Evolutionary conservation across 2,329 filamentous ascomycete genomes (phyloP).

Genomic region (Chlorencoelia australis): DNA sequence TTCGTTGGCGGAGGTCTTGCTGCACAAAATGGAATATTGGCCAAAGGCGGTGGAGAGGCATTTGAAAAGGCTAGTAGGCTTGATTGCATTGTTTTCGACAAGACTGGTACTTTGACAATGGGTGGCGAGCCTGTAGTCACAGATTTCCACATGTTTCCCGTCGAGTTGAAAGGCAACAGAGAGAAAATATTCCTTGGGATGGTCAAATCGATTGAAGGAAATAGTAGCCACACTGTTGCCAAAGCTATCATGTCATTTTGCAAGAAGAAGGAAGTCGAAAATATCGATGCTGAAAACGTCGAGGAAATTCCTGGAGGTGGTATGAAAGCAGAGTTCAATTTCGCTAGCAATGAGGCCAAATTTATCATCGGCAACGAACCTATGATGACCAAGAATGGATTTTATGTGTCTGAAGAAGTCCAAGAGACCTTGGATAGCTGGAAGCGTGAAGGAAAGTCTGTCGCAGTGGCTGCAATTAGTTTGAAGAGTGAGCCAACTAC

Average conservation of each 20-base stretch:
- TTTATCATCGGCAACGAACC: conserved; percentile 64
- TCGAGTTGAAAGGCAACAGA: conserved; percentile 10
- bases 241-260: conserved; percentile 60
- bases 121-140: conserved; percentile 61
- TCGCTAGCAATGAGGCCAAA: conserved; percentile 27
- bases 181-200: conserved; percentile 37
- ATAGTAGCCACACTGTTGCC: conserved; percentile 66
- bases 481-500: too few species aligned
- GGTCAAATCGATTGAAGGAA: conserved; percentile 54
- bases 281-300: conserved; percentile 32
- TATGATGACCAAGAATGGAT: conserved; percentile 46
- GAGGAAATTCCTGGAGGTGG: conserved; percentile 65
- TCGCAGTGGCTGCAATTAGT: conserved; percentile 38
- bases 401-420: conserved; percentile 31
- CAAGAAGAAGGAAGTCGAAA: conserved; percentile 24
- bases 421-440: conserved; percentile 38
- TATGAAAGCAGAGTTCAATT: conserved; percentile 45
- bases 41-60: conserved; percentile 48
- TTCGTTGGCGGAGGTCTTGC: conserved; percentile 49
- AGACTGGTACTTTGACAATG: conserved; percentile 48
- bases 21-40: conserved; percentile 45
- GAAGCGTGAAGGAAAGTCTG: conserved; percentile 54
- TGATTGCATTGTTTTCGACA: conserved; percentile 49
- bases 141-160: conserved; percentile 14
- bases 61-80: conserved; percentile 47